Conservation (phyloP, 78 protist genomes). For the slime mould (Dictyostelium discoideum) region dicty_2.7 NC_007088.5:5165001-5165500, state of each 20-base stretch:
- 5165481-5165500: conserved; percentile 31
- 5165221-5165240: neutral
- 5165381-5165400: neutral
- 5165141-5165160: conserved; percentile 38
- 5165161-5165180: conserved; percentile 72
- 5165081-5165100: conserved; percentile 38
- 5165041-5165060: conserved; percentile 53
- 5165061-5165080: conserved; percentile 26
- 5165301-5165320: neutral
- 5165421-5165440: neutral
- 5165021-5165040: neutral
- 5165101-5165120: neutral
- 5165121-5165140: neutral
- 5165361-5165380: neutral
- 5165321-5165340: neutral
- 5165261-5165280: neutral
- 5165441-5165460: conserved; percentile 4
- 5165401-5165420: neutral
- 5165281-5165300: neutral
- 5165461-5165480: conserved; percentile 49
- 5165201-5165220: neutral
- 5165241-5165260: neutral
- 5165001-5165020: too few relatives aligned
- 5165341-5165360: neutral
- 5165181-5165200: conserved; percentile 66